Conservation (phyloP, 805 yeast genomes). For the Metschnikowia amazonensis region DNA sequence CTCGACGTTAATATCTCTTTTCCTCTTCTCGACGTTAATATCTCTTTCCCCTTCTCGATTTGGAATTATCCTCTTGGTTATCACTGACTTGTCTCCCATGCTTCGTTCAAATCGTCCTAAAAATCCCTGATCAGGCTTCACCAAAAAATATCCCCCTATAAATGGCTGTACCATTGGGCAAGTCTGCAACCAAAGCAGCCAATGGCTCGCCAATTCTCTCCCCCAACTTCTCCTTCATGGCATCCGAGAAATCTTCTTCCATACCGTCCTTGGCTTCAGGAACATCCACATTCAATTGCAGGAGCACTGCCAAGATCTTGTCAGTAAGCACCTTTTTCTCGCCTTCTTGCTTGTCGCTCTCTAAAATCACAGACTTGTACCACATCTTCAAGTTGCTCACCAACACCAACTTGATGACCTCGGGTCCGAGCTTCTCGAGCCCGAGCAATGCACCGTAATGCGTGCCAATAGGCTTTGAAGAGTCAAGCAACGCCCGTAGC, state of each 20-base stretch:
- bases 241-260: conserved; percentile 34
- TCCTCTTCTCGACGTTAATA: too few species aligned
- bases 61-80: too few species aligned
- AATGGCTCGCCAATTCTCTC: conserved; percentile 61
- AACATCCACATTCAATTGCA: conserved; percentile 38
- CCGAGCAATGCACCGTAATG: conserved; percentile 91
- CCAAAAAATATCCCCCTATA: conserved; percentile 72
- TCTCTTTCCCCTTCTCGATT: too few species aligned
- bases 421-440: conserved; percentile 76
- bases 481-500: conserved; percentile 83
- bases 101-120: too few species aligned
- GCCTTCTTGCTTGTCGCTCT: conserved; percentile 33
- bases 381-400: conserved; percentile 83
- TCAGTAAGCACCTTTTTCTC: conserved; percentile 48
- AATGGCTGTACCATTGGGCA: conserved; percentile 47
- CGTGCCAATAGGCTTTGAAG: conserved; percentile 80
- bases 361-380: conserved; percentile 57
- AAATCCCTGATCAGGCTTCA: conserved; percentile 31
- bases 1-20: too few species aligned
- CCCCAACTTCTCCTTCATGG: conserved; percentile 39
- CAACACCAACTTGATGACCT: conserved; percentile 78
- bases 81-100: too few species aligned
- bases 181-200: conserved; percentile 45
- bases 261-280: conserved; percentile 26
- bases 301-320: conserved; percentile 52